Base-by-base conservation (phyloP, 192 early-diverging fungal species). In the Entrophospora sp. region DNA sequence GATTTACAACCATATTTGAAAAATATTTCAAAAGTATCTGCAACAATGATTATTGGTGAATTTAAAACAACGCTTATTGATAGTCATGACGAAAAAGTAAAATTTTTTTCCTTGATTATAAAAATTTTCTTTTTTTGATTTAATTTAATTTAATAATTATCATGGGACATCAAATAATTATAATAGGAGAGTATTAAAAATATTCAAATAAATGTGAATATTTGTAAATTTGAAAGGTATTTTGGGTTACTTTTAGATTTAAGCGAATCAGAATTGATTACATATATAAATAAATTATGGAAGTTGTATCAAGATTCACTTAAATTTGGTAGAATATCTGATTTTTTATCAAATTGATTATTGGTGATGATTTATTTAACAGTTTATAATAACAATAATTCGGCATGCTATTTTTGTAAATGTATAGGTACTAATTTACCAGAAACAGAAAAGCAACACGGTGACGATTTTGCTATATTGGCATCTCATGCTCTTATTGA, bases 381-480 rank as follows among this genome's bases (percentile, higher is more conserved):
- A n/a, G n/a, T n/a, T n/a, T n/a, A n/a, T n/a, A n/a, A n/a, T n/a
- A n/a, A n/a, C n/a, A n/a, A n/a, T n/a, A n/a, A n/a, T n/a, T n/a
- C n/a, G n/a, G n/a, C n/a, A n/a, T n/a, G n/a, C n/a, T n/a, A n/a
- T n/a, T n/a, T n/a, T n/a, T n/a, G n/a, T n/a, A n/a, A n/a, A n/a
- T n/a, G n/a, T n/a, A 16, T 55, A 81, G 81, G 80, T n/a, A 60
- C 70, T 34, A 73, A 73, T 1, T 68, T 91, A 56, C 84, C 82
- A 61, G 78, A 83, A 48, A 85, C 84, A 25, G 89, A 91, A 69
- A 75, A 84, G 22, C 91, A 92, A 61, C 81, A 84, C 64, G 89
- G 91, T 20, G 91, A 92, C 65, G 91, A 92, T 42, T 89, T 83
- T 69, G 73, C 85, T 20, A 73, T 90, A 13, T 62, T 92, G 30